Conservation (phyloP, 2,329 filamentous ascomycete genomes). For the Phyllosticta ampelicida region DNA sequence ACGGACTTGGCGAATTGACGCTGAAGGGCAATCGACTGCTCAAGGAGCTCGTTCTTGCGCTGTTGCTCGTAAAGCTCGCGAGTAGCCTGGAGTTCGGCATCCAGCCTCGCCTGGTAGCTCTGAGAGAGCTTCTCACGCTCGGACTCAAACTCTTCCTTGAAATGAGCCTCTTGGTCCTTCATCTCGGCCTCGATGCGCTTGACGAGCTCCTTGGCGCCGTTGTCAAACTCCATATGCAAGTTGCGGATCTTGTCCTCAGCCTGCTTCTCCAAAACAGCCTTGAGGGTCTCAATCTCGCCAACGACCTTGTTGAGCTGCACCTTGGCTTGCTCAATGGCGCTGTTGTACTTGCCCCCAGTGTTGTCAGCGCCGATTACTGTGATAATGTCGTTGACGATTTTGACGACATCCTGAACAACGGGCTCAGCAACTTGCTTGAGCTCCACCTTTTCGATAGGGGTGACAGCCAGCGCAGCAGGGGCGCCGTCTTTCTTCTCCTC, state of each 20-base stretch:
- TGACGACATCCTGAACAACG: slow-evolving; percentile 84
- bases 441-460: slow-evolving; percentile 67
- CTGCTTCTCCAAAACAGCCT: slow-evolving; percentile 55
- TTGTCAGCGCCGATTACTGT: slow-evolving; percentile 83
- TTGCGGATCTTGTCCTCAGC: slow-evolving; percentile 65
- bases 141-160: slow-evolving; percentile 76
- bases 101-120: slow-evolving; percentile 69
- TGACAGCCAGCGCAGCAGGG: slow-evolving; percentile 18
- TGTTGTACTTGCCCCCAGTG: slow-evolving; percentile 63
- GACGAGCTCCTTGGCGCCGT: slow-evolving; percentile 77
- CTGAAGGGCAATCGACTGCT: slow-evolving; percentile 85
- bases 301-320: slow-evolving; percentile 68
- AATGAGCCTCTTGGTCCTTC: slow-evolving; percentile 67
- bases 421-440: slow-evolving; percentile 71
- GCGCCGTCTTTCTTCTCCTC: slow-evolving; percentile 14
- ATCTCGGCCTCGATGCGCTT: slow-evolving; percentile 77
- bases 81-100: slow-evolving; percentile 67
- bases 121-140: slow-evolving; percentile 72
- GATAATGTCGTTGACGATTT: slow-evolving; percentile 93
- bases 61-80: slow-evolving; percentile 73
- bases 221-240: slow-evolving; percentile 69
- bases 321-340: slow-evolving; percentile 77
- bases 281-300: slow-evolving; percentile 64
- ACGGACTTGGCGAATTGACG: slow-evolving; percentile 72
- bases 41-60: slow-evolving; percentile 71